phyloP scores from a whole-genome alignment of 306 rosid species.

The Cucurbita argyrosperma region DNA sequence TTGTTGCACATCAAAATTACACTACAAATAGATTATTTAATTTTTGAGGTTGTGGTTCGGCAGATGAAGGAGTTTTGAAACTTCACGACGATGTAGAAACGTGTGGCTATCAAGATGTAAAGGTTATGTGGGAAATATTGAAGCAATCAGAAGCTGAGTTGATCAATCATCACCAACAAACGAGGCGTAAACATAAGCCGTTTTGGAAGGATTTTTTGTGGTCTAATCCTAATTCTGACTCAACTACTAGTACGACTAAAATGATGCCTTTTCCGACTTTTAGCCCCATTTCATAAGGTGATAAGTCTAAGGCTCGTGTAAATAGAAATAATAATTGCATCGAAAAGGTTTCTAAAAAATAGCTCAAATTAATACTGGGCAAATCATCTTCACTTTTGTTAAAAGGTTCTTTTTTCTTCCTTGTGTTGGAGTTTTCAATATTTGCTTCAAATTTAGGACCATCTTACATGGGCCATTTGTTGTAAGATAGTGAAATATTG shows the following conservation, averaged over 20 bases:
- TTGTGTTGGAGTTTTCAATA: not conserved
- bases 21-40: not conserved
- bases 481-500: not conserved
- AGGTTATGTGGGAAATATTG: conserved; percentile 87
- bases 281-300: not conserved
- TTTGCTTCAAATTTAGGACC: not conserved
- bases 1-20: not conserved
- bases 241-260: not conserved
- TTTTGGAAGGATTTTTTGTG: conserved; percentile 54
- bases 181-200: conserved; percentile 32
- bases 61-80: conserved; percentile 59
- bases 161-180: not conserved
- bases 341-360: not conserved
- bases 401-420: not conserved
- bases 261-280: conserved; percentile 21
- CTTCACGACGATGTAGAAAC: conserved; percentile 66
- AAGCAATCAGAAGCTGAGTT: conserved; percentile 25
- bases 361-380: not conserved
- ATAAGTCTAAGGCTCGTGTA: not conserved
- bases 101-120: conserved; percentile 71
- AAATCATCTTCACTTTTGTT: no score
- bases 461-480: not conserved
- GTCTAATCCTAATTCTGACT: conserved; percentile 20
- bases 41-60: not conserved
- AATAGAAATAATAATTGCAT: conserved; percentile 1